A percentile compares a stretch with the other conserved stretches of the same genome.
phyloP scores from a whole-genome alignment of 129 eudicot species.

The Helichrysum umbraculigerum region DNA sequence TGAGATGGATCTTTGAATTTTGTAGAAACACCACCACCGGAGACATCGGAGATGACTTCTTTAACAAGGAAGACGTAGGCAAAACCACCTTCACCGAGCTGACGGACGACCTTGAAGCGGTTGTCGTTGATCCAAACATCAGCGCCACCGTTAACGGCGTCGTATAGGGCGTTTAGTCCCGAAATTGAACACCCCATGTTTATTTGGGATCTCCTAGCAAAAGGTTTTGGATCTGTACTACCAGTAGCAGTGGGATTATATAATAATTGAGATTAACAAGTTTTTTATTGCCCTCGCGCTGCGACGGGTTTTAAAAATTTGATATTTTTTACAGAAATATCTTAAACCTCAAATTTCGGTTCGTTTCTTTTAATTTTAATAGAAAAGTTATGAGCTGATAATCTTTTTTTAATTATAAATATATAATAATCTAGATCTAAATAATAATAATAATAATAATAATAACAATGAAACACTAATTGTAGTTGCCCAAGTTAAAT shows the following conservation, averaged over 20 bases:
- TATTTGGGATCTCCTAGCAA: slow-evolving; percentile 6
- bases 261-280: too few relatives aligned
- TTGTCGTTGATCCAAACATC: slow-evolving; percentile 97
- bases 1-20: slow-evolving; percentile 82
- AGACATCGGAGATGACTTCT: slow-evolving; percentile 54
- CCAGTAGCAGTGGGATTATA: not conserved
- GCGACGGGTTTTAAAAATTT: too few relatives aligned
- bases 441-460: too few relatives aligned
- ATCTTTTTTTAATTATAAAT: too few relatives aligned
- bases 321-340: too few relatives aligned
- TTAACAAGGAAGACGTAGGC: slow-evolving; percentile 86
- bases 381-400: too few relatives aligned
- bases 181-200: slow-evolving; percentile 93
- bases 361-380: too few relatives aligned
- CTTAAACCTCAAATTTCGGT: too few relatives aligned
- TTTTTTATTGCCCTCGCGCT: too few relatives aligned
- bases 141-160: slow-evolving; percentile 69
- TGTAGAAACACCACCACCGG: slow-evolving; percentile 39
- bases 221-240: not conserved
- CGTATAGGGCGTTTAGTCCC: slow-evolving; percentile 85
- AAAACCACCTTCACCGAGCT: slow-evolving; percentile 90
- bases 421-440: too few relatives aligned
- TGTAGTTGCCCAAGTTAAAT: too few relatives aligned
- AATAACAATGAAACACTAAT: too few relatives aligned
- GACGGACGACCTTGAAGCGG: slow-evolving; percentile 69